These are phyloP conservation scores for Beta corolliflora DNA, from an alignment of 179 eudicot species.

Conservation along the genomic window DNA sequence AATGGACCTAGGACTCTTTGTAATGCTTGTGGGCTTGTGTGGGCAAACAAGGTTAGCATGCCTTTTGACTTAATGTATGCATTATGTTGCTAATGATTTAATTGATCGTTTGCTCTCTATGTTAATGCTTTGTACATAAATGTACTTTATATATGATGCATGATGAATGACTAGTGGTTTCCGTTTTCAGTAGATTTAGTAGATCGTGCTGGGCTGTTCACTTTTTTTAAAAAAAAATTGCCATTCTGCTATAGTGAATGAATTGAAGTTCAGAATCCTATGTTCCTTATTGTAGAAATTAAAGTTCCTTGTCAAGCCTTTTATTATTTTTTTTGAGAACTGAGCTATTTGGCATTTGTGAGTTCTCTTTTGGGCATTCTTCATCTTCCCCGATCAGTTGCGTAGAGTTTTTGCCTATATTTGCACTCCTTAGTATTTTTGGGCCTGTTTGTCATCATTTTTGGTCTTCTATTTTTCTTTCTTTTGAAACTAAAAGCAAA, in stretches of 20 bases:
- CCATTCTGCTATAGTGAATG: neutral
- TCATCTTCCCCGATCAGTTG: neutral
- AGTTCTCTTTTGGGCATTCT: neutral
- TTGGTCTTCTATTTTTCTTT: no score
- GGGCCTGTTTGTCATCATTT: no score
- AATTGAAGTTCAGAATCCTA: neutral
- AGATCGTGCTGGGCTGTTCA: slow-evolving; percentile 4
- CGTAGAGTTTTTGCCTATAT: neutral
- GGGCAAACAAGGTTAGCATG: slow-evolving; percentile 75
- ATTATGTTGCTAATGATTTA: neutral
- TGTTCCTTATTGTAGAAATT: neutral
- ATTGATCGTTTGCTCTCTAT: neutral
- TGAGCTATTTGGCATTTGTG: neutral
- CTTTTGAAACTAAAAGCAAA: no score
- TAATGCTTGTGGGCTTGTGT: slow-evolving; percentile 85
- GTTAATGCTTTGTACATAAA: neutral
- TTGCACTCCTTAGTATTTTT: neutral
- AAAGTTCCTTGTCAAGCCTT: neutral
- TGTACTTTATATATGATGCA: neutral
- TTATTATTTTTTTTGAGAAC: neutral
- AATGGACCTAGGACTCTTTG: slow-evolving; percentile 85
- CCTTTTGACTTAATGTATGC: neutral
- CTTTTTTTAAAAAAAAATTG: neutral
- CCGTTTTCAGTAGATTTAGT: neutral
- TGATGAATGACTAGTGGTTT: neutral